Conservation (phyloP, 139 green algal genomes). For the Microglena sp. region DNA sequence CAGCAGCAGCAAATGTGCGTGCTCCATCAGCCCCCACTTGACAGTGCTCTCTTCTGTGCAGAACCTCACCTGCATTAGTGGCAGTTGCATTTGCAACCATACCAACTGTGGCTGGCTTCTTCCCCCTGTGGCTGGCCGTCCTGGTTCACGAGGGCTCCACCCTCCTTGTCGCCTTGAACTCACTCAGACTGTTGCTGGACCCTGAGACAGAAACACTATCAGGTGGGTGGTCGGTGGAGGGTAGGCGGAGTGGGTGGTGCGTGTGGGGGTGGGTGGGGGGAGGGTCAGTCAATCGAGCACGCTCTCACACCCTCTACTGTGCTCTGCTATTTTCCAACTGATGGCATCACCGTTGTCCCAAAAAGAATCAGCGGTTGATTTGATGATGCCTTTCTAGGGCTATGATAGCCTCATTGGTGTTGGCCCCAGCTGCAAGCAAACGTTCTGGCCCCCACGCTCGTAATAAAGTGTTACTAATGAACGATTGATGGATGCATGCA, state of each 20-base stretch:
- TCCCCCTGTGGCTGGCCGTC: conserved; percentile 85
- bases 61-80: conserved; percentile 63
- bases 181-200: conserved; percentile 56
- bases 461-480: too few relatives aligned
- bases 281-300: too few relatives aligned
- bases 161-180: conserved; percentile 81
- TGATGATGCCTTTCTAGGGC: too few relatives aligned
- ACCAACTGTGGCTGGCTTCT: conserved; percentile 62
- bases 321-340: too few relatives aligned
- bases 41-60: too few relatives aligned
- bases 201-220: conserved; percentile 1
- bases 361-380: background rate
- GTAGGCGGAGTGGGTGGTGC: background rate
- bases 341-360: background rate
- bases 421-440: too few relatives aligned
- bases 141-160: conserved; percentile 85
- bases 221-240: background rate
- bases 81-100: conserved; percentile 59
- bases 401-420: too few relatives aligned
- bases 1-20: too few relatives aligned
- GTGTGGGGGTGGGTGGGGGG: background rate
- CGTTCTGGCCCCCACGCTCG: too few relatives aligned
- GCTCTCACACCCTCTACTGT: too few relatives aligned
- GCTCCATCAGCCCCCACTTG: too few relatives aligned
- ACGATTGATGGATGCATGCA: too few relatives aligned